These are phyloP conservation scores for Trypanosoma conorhini DNA, from an alignment of 208 protist species.

Conservation along the genomic window DNA sequence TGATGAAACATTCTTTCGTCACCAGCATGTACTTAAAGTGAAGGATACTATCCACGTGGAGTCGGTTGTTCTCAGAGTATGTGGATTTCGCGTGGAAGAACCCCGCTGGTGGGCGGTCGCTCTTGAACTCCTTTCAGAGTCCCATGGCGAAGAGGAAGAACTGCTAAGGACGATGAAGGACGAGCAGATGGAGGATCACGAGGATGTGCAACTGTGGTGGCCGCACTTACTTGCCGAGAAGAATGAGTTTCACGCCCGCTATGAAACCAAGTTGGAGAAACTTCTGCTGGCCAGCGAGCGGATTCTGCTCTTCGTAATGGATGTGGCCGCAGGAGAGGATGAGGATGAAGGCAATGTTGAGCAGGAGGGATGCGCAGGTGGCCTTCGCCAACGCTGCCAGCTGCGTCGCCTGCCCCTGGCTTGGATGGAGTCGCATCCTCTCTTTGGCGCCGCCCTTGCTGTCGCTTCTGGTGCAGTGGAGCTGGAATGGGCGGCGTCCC, in stretches of 20 bases:
- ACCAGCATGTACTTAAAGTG: slow-evolving; percentile 13
- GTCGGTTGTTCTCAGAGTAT: slow-evolving; percentile 11
- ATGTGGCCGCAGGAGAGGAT: background rate
- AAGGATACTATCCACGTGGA: slow-evolving; percentile 23
- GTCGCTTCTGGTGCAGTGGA: slow-evolving; percentile 31
- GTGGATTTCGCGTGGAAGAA: slow-evolving; percentile 18
- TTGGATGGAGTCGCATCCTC: slow-evolving; percentile 33
- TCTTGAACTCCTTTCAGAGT: slow-evolving; percentile 19
- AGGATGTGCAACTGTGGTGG: background rate
- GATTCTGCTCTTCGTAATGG: slow-evolving; percentile 21
- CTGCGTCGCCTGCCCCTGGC: slow-evolving; percentile 1
- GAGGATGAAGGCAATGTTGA: background rate
- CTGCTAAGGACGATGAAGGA: no score
- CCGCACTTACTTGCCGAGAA: background rate
- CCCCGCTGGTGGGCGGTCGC: slow-evolving; percentile 32
- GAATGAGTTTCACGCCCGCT: background rate
- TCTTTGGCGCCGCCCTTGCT: slow-evolving; percentile 45
- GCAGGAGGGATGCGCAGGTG: background rate
- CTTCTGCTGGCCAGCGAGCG: slow-evolving; percentile 25
- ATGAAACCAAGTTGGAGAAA: slow-evolving; percentile 16
- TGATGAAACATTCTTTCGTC: slow-evolving; percentile 24
- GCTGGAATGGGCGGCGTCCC: slow-evolving; percentile 30
- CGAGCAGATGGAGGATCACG: background rate
- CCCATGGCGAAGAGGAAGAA: slow-evolving; percentile 11
- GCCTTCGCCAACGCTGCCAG: background rate